Evolutionary conservation across 2,329 filamentous ascomycete species (phyloP).

Genomic region (Sclerotinia minor): DNA sequence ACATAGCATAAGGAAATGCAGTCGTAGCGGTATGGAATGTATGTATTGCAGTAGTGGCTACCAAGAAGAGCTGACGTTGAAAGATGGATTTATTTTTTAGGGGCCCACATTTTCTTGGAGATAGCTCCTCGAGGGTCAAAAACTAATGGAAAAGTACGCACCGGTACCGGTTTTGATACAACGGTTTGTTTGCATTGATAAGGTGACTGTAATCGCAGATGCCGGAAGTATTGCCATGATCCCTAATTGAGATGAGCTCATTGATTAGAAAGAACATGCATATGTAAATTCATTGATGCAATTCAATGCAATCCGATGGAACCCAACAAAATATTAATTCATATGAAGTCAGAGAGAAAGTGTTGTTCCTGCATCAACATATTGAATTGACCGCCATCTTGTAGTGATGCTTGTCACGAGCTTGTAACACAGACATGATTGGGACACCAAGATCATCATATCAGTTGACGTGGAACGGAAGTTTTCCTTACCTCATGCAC

Average conservation of each 20-base stretch:
- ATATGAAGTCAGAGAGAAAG: background rate
- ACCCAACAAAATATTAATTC: background rate
- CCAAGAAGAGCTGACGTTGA: slow-evolving; percentile 18
- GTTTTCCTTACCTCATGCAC: slow-evolving; percentile 18
- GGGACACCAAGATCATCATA: slow-evolving; percentile 20
- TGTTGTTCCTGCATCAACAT: slow-evolving; percentile 19
- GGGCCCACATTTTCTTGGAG: slow-evolving; percentile 1
- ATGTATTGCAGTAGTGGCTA: slow-evolving; percentile 9
- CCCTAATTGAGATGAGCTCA: background rate
- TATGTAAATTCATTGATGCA: background rate
- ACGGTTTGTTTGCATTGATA: background rate
- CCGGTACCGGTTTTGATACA: background rate
- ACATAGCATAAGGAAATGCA: slow-evolving; percentile 2
- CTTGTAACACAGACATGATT: slow-evolving; percentile 12
- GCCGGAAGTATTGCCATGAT: background rate
- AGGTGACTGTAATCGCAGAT: background rate
- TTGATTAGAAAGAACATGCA: background rate
- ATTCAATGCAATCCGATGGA: background rate
- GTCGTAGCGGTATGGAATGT: slow-evolving; percentile 9
- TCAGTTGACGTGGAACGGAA: slow-evolving; percentile 12
- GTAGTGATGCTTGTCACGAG: slow-evolving; percentile 6
- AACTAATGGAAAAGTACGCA: too few species aligned
- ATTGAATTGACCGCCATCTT: background rate
- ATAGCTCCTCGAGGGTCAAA: background rate
- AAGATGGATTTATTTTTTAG: slow-evolving; percentile 1